A percentile compares a stretch with the other conserved stretches of the same genome.
Evolutionary conservation across 2,329 filamentous ascomycete species (phyloP).

Genomic region (Epichloe glyceriae): DNA sequence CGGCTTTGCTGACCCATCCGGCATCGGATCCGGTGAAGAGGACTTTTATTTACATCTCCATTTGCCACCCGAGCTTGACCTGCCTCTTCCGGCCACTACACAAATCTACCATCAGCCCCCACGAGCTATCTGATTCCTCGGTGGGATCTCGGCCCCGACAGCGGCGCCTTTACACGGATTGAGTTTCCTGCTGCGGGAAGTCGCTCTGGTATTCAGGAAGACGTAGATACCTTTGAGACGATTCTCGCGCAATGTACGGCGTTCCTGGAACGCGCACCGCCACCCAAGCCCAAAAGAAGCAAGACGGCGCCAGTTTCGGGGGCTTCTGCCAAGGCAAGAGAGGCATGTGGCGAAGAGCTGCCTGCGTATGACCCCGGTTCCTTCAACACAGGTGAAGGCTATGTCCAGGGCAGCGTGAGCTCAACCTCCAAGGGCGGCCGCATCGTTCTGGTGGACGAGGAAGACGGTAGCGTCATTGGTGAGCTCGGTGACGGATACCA

Average conservation of each 20-base stretch:
- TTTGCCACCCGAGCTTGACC: slow-evolving; percentile 84
- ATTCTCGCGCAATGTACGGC: slow-evolving; percentile 96
- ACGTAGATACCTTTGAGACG: slow-evolving; percentile 92
- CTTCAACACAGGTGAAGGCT: slow-evolving; percentile 69
- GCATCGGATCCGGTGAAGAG: slow-evolving; percentile 52
- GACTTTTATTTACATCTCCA: slow-evolving; percentile 97
- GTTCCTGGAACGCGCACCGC: slow-evolving; percentile 73
- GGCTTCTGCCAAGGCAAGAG: slow-evolving; percentile 27
- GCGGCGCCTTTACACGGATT: slow-evolving; percentile 83
- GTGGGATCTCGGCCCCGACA: slow-evolving; percentile 83
- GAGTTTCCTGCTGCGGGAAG: slow-evolving; percentile 70
- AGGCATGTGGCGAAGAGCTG: slow-evolving; percentile 30
- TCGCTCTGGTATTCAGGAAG: slow-evolving; percentile 69
- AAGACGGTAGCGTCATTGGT: slow-evolving; percentile 89
- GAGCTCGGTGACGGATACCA: slow-evolving; percentile 76
- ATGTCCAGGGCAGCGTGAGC: slow-evolving; percentile 51
- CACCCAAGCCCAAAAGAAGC: slow-evolving; percentile 31
- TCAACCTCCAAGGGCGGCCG: slow-evolving; percentile 47
- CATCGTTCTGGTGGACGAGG: slow-evolving; percentile 88
- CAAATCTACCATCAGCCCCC: slow-evolving; percentile 96
- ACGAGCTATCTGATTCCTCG: slow-evolving; percentile 87
- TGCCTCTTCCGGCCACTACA: slow-evolving; percentile 85
- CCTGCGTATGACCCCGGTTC: slow-evolving; percentile 69
- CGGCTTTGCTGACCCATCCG: slow-evolving; percentile 44
- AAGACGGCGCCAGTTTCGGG: slow-evolving; percentile 12